Conservation (phyloP, 2,329 filamentous ascomycete species). For the Stagonosporopsis chrysanthemi region DNA sequence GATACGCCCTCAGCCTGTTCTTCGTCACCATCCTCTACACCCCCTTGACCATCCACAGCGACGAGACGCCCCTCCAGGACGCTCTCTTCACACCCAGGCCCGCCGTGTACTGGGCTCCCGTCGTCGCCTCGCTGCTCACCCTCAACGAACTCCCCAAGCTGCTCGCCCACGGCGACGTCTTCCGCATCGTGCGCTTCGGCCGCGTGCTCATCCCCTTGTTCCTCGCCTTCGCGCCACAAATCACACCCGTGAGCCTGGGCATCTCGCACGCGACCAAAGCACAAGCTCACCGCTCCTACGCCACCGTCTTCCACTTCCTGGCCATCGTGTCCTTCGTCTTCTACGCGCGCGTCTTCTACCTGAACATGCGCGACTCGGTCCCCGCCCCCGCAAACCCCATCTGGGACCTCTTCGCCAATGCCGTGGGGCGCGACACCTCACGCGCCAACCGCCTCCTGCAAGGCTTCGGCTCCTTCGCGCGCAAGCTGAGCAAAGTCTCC, state of each 20-base stretch:
- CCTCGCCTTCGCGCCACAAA: constrained; percentile 47
- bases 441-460: constrained; percentile 37
- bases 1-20: constrained; percentile 70
- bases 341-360: constrained; percentile 55
- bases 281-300: constrained; percentile 53
- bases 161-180: constrained; percentile 30
- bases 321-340: constrained; percentile 56
- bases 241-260: constrained; percentile 61
- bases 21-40: constrained; percentile 66
- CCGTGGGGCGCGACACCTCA: constrained; percentile 57
- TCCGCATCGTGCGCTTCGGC: constrained; percentile 34
- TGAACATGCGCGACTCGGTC: constrained; percentile 57
- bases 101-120: constrained; percentile 49
- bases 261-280: constrained; percentile 53
- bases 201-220: constrained; percentile 44
- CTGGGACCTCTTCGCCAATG: constrained; percentile 45
- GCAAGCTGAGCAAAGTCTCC: constrained; percentile 58
- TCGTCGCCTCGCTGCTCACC: constrained; percentile 57
- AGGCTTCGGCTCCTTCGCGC: constrained; percentile 30
- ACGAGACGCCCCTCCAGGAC: constrained; percentile 38
- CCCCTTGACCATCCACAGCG: constrained; percentile 56
- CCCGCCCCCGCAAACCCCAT: constrained; percentile 55
- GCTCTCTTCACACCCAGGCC: constrained; percentile 46
- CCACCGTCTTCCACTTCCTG: constrained; percentile 58
- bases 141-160: constrained; percentile 51